Conservation (phyloP, 2,329 filamentous ascomycete species). For the Aspergillus carbonarius region DNA sequence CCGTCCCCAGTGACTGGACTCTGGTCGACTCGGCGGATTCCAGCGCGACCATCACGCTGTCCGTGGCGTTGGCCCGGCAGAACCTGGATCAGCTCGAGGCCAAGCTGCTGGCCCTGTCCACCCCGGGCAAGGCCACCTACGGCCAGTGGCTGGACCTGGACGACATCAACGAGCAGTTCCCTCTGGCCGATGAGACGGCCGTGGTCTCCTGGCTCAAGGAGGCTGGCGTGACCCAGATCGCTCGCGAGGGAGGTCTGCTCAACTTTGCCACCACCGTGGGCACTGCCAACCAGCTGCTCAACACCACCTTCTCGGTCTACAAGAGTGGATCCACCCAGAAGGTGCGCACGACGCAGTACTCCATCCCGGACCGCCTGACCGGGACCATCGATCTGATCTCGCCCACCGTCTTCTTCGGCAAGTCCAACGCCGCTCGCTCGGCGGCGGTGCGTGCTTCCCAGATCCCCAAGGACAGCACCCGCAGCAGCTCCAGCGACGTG, state of each 20-base stretch:
- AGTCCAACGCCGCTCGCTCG: not conserved
- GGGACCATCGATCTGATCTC: conserved; percentile 2
- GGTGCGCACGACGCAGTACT: conserved; percentile 8
- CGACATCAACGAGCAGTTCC: conserved; percentile 47
- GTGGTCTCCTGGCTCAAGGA: conserved; percentile 48
- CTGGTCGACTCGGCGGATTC: conserved; percentile 9
- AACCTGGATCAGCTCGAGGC: conserved; percentile 41
- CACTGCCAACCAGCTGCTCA: conserved; percentile 48
- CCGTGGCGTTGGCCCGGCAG: conserved; percentile 25
- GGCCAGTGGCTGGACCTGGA: conserved; percentile 50
- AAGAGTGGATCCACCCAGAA: conserved; percentile 29
- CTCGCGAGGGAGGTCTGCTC: conserved; percentile 44
- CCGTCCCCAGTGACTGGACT: conserved; percentile 2
- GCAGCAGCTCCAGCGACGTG: conserved; percentile 19
- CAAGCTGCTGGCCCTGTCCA: conserved; percentile 44
- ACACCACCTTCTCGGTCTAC: conserved; percentile 51
- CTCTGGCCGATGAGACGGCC: conserved; percentile 34
- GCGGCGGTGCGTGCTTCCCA: not conserved
- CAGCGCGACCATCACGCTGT: conserved; percentile 18
- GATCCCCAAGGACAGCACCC: conserved; percentile 6
- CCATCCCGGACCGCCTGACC: not conserved
- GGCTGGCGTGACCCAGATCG: conserved; percentile 38
- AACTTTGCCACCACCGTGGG: conserved; percentile 45
- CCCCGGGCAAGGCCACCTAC: conserved; percentile 49
- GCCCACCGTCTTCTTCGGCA: conserved; percentile 7